phyloP scores from a whole-genome alignment of 2,329 filamentous ascomycete species.

The Trichoderma atroviride region DNA sequence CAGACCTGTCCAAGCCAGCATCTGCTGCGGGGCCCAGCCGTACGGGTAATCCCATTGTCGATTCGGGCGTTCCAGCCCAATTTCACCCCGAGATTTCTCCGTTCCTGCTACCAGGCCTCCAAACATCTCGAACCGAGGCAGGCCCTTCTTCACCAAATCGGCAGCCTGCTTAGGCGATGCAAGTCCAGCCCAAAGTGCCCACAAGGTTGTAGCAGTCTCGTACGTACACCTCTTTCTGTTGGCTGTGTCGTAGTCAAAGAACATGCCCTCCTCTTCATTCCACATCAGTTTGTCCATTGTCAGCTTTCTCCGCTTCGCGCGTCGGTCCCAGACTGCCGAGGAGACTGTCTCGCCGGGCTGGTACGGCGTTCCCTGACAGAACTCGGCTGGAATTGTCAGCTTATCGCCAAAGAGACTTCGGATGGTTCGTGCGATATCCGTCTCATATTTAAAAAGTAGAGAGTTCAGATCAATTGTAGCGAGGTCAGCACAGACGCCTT shows the following conservation, averaged over 20 bases:
- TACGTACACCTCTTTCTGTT: conserved; percentile 80
- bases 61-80: conserved; percentile 83
- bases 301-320: conserved; percentile 79
- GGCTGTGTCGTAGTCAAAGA: conserved; percentile 93
- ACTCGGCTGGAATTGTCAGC: conserved; percentile 80
- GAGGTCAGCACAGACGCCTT: conserved; percentile 82
- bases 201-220: conserved; percentile 92
- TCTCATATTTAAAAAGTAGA: conserved; percentile 94
- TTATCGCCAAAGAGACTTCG: conserved; percentile 81
- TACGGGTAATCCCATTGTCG: conserved; percentile 98
- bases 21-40: conserved; percentile 98
- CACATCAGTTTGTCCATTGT: conserved; percentile 92
- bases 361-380: conserved; percentile 67
- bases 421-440: conserved; percentile 86
- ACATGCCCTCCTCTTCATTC: conserved; percentile 92
- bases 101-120: conserved; percentile 90
- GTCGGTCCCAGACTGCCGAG: conserved; percentile 87
- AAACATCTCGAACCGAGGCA: conserved; percentile 85
- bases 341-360: conserved; percentile 72
- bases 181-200: conserved; percentile 95
- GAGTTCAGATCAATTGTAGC: conserved; percentile 96
- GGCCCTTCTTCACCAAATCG: conserved; percentile 74
- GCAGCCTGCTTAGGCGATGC: conserved; percentile 85
- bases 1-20: conserved; percentile 93
- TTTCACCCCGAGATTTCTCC: conserved; percentile 78